Percentiles rank a stretch among this genome's conserved stretches.
These are phyloP conservation scores for Trichoderma brevicompactum DNA, from an alignment of 2,329 filamentous ascomycete species.

Conservation along the genomic window DNA sequence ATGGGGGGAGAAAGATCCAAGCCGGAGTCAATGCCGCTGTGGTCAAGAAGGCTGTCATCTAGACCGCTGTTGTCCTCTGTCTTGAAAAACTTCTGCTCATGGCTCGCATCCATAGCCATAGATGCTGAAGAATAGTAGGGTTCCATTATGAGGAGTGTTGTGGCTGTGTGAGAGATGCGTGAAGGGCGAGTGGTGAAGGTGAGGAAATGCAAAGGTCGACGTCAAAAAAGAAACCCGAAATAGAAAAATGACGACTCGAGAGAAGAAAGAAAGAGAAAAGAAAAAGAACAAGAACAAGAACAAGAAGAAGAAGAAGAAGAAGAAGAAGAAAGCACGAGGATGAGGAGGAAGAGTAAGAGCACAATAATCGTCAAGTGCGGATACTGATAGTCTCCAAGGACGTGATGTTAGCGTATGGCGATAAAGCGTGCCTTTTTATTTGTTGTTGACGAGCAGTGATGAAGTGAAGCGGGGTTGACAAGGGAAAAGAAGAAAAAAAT, in stretches of 20 bases:
- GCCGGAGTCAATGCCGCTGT: slow-evolving; percentile 62
- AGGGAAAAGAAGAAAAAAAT: not conserved
- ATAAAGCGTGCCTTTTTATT: slow-evolving; percentile 19
- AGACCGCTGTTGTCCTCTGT: slow-evolving; percentile 66
- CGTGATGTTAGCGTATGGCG: slow-evolving; percentile 24
- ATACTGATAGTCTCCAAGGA: slow-evolving; percentile 17
- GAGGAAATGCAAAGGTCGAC: slow-evolving; percentile 12
- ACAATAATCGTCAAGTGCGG: slow-evolving; percentile 25
- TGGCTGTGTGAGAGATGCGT: slow-evolving; percentile 7
- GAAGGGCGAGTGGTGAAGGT: slow-evolving; percentile 13
- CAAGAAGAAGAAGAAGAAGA: not conserved
- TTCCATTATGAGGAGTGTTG: slow-evolving; percentile 33
- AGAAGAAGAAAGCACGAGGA: not conserved
- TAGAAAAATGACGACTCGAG: slow-evolving; percentile 4
- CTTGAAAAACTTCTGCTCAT: slow-evolving; percentile 61
- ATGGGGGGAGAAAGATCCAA: slow-evolving; percentile 67
- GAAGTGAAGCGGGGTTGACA: slow-evolving; percentile 20
- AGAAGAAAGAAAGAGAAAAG: not conserved
- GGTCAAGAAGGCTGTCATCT: slow-evolving; percentile 65
- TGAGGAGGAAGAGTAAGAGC: slow-evolving; percentile 4
- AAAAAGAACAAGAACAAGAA: no score
- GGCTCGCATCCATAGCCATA: slow-evolving; percentile 58
- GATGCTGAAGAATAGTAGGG: slow-evolving; percentile 55
- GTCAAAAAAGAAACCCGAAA: slow-evolving; percentile 16
- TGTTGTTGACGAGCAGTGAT: slow-evolving; percentile 15